phyloP scores from a whole-genome alignment of 495 filamentous ascomycete species.

The Amphirosellinia nigrospora region DNA sequence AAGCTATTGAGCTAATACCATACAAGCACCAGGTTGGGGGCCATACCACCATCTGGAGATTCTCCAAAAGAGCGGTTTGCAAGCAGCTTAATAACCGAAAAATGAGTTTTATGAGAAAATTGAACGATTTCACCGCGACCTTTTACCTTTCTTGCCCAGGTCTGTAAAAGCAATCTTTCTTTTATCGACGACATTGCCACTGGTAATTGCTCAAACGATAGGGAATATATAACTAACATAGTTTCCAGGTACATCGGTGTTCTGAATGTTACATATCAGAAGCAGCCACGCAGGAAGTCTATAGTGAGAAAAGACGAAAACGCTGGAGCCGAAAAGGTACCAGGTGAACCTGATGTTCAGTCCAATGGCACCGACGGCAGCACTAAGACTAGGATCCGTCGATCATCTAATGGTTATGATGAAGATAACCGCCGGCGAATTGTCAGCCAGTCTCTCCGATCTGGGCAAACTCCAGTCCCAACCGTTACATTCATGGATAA shows the following conservation, averaged over 20 bases:
- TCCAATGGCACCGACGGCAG: slow-evolving; percentile 31
- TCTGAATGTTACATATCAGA: slow-evolving; percentile 94
- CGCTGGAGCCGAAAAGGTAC: slow-evolving; percentile 32
- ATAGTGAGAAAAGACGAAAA: slow-evolving; percentile 52
- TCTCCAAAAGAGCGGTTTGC: slow-evolving; percentile 92
- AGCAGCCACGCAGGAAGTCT: slow-evolving; percentile 73
- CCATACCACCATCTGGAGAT: slow-evolving; percentile 94
- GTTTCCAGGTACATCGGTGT: slow-evolving; percentile 88
- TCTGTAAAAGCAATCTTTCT: slow-evolving; percentile 53
- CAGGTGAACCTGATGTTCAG: slow-evolving; percentile 32
- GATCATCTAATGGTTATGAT: slow-evolving; percentile 31
- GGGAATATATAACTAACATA: slow-evolving; percentile 28
- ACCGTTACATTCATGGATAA: slow-evolving; percentile 97
- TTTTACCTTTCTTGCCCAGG: slow-evolving; percentile 91
- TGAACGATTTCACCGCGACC: slow-evolving; percentile 84
- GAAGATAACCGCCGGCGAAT: slow-evolving; percentile 59
- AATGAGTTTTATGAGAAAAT: slow-evolving; percentile 99
- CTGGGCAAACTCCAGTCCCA: slow-evolving; percentile 64
- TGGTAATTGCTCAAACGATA: background rate
- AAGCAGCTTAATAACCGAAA: slow-evolving; percentile 95
- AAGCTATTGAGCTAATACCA: slow-evolving; percentile 94
- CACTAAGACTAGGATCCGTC: slow-evolving; percentile 18
- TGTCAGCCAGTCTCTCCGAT: slow-evolving; percentile 76
- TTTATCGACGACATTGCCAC: slow-evolving; percentile 6
- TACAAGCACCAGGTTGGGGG: slow-evolving; percentile 98